Evolutionary conservation across 2,329 filamentous ascomycete species (phyloP).

Genomic region (Ustulina deusta): DNA sequence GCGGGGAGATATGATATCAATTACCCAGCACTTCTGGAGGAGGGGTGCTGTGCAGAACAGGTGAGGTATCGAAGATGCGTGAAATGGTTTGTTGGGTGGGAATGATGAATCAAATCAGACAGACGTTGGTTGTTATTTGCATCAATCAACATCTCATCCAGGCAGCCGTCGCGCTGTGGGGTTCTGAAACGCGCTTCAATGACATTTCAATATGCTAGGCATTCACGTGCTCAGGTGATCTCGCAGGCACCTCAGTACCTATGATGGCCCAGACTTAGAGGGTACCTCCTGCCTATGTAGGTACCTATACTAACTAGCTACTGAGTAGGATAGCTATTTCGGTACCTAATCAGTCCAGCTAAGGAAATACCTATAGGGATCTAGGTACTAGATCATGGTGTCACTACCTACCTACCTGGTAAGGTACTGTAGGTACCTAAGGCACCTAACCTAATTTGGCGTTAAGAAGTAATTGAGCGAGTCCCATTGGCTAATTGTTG

Average conservation of each 20-base stretch:
- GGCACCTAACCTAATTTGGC: not conserved
- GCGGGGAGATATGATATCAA: not conserved
- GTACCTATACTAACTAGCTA: too few species aligned
- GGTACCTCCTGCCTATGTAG: too few species aligned
- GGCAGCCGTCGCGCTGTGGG: constrained; percentile 46
- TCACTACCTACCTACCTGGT: not conserved
- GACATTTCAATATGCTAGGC: constrained; percentile 26
- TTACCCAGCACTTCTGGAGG: not conserved
- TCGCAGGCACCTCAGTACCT: not conserved
- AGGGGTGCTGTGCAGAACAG: not conserved
- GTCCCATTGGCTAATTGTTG: constrained; percentile 36
- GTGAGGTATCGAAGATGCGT: not conserved
- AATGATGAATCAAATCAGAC: not conserved
- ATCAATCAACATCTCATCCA: constrained; percentile 26
- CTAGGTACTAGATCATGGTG: too few species aligned
- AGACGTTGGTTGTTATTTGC: constrained; percentile 5
- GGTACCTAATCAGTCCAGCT: too few species aligned
- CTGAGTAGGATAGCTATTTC: too few species aligned
- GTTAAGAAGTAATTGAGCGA: constrained; percentile 14
- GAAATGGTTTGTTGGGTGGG: not conserved
- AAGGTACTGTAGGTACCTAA: constrained; percentile 1
- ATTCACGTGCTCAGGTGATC: too few species aligned
- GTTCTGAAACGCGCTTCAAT: constrained; percentile 34
- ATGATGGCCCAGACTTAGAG: too few species aligned
- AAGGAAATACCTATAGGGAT: too few species aligned